Evolutionary conservation across 192 early-diverging fungal genomes (phyloP).

Genomic region (Coemansia sp.): DNA sequence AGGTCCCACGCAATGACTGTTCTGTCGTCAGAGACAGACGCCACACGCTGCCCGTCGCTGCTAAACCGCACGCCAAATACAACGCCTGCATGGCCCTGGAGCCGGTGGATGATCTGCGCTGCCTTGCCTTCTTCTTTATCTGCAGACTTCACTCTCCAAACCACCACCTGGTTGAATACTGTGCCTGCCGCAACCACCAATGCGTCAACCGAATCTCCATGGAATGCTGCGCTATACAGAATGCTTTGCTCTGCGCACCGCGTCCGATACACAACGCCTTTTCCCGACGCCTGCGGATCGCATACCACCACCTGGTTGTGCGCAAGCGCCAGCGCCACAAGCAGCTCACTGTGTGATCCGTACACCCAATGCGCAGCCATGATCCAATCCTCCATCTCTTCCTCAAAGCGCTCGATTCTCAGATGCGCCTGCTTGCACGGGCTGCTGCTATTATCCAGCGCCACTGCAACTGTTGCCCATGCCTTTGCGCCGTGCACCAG

Average conservation of each 20-base stretch:
- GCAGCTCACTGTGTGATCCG: not conserved
- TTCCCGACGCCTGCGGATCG: not conserved
- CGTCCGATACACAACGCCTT: slow-evolving; percentile 26
- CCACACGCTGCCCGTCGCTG: slow-evolving; percentile 58
- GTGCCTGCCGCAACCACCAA: slow-evolving; percentile 75
- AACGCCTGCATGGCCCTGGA: slow-evolving; percentile 61
- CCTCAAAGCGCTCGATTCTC: not conserved
- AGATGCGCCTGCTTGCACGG: not conserved
- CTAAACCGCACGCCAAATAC: slow-evolving; percentile 77
- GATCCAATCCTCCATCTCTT: slow-evolving; percentile 78
- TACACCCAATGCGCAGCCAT: slow-evolving; percentile 73
- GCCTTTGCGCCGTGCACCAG: slow-evolving; percentile 59
- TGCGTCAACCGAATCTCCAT: slow-evolving; percentile 54
- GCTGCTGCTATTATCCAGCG: not conserved
- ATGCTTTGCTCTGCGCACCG: slow-evolving; percentile 73
- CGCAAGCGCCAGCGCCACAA: slow-evolving; percentile 68
- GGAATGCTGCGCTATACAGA: slow-evolving; percentile 75
- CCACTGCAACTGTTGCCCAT: slow-evolving; percentile 14
- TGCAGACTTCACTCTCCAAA: slow-evolving; percentile 56
- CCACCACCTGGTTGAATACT: slow-evolving; percentile 79
- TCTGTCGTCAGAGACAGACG: slow-evolving; percentile 83
- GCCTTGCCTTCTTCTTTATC: no score
- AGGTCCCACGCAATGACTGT: slow-evolving; percentile 74
- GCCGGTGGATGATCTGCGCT: slow-evolving; percentile 2
- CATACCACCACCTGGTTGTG: slow-evolving; percentile 68